A percentile compares a stretch with the other conserved stretches of the same genome.
These are phyloP conservation scores for Papiliotrema terrestris DNA, from an alignment of 1,284 basidiomycete species.

Conservation along the genomic window DNA sequence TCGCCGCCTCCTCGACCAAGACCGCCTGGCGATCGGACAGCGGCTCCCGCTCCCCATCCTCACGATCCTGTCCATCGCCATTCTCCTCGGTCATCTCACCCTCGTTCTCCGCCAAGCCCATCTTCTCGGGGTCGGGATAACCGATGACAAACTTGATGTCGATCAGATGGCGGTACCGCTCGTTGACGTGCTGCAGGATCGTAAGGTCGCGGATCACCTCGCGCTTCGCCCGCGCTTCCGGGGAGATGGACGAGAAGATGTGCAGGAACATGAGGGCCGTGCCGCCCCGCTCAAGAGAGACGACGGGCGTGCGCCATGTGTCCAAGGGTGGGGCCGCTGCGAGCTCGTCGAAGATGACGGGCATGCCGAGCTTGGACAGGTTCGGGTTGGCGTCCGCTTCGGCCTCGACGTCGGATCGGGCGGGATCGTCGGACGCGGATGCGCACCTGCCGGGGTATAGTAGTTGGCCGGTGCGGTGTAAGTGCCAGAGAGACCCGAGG, in stretches of 20 bases:
- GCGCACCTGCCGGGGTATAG: not conserved
- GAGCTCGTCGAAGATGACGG: not conserved
- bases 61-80: no score
- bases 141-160: slow-evolving; percentile 28
- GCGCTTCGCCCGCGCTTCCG: slow-evolving; percentile 8
- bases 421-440: not conserved
- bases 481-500: no score
- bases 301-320: not conserved
- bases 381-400: not conserved
- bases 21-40: no score
- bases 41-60: no score
- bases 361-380: not conserved
- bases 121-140: not conserved
- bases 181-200: slow-evolving; percentile 10
- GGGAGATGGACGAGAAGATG: slow-evolving; percentile 25
- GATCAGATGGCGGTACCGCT: slow-evolving; percentile 14
- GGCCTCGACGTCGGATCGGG: not conserved
- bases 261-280: slow-evolving; percentile 25
- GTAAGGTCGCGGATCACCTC: slow-evolving; percentile 15
- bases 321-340: not conserved
- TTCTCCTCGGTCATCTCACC: not conserved
- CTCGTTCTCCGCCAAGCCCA: not conserved
- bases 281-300: not conserved
- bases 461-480: not conserved
- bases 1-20: slow-evolving; percentile 8